phyloP scores from a whole-genome alignment of 441 rosid species.

The Jatropha podagrica region DNA sequence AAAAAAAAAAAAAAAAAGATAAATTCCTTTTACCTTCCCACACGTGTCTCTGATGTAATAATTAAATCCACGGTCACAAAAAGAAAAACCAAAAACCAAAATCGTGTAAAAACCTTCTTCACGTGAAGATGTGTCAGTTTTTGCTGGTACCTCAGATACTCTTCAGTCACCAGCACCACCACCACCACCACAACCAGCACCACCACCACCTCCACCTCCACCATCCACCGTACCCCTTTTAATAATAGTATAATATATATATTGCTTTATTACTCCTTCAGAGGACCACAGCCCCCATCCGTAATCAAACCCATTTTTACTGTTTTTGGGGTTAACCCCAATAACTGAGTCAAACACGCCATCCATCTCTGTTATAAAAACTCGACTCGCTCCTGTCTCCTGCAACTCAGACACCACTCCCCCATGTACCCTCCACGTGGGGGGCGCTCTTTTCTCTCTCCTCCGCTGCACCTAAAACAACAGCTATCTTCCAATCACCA shows the following conservation, averaged over 20 bases:
- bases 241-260: background rate
- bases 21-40: background rate
- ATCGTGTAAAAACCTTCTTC: constrained; percentile 20
- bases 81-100: background rate
- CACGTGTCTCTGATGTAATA: constrained; percentile 33
- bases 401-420: constrained; percentile 49
- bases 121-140: constrained; percentile 44
- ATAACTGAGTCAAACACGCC: constrained; percentile 52
- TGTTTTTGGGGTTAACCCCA: background rate
- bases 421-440: constrained; percentile 52
- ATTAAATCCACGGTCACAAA: constrained; percentile 1
- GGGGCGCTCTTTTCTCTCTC: constrained; percentile 11
- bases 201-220: constrained; percentile 1
- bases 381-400: constrained; percentile 57
- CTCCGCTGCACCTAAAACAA: constrained; percentile 2
- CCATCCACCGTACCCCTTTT: background rate
- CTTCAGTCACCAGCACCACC: constrained; percentile 7
- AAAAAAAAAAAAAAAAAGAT: background rate
- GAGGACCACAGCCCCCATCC: constrained; percentile 8
- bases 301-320: background rate
- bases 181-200: background rate
- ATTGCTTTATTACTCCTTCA: background rate
- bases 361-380: constrained; percentile 3
- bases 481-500: constrained; percentile 28
- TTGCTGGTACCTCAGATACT: background rate